Conservation (phyloP, 2,329 filamentous ascomycete species). For the Sporothrix brunneoviolacea region DNA sequence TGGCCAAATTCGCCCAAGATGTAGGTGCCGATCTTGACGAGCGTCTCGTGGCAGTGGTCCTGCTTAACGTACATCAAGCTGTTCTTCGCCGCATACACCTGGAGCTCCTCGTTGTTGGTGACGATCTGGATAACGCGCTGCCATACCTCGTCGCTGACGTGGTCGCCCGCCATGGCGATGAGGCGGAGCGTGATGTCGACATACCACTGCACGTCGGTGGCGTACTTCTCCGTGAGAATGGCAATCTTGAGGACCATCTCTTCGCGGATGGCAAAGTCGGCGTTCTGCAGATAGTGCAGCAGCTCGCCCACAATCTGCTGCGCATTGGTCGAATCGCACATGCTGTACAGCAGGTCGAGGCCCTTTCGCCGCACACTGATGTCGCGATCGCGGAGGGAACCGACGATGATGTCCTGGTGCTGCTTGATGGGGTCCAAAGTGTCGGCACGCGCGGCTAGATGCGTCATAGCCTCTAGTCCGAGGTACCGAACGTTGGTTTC, state of each 20-base stretch:
- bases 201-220: conserved; percentile 98
- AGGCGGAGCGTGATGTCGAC: conserved; percentile 93
- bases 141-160: conserved; percentile 99
- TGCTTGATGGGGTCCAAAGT: conserved; percentile 97
- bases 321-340: conserved; percentile 96
- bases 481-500: conserved; percentile 97
- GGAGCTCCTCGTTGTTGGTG: conserved; percentile 96
- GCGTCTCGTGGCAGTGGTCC: conserved; percentile 89
- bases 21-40: conserved; percentile 97
- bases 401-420: conserved; percentile 92
- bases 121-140: conserved; percentile 98
- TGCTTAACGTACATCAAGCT: conserved; percentile 87
- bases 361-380: conserved; percentile 96
- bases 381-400: conserved; percentile 87
- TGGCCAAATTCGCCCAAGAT: conserved; percentile 96
- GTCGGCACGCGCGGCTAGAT: conserved; percentile 87
- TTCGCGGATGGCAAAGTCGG: conserved; percentile 95
- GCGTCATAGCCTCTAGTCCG: conserved; percentile 94
- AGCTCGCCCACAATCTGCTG: conserved; percentile 90
- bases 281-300: conserved; percentile 87
- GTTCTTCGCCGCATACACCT: conserved; percentile 92
- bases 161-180: conserved; percentile 93
- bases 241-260: conserved; percentile 99
- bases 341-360: conserved; percentile 94
- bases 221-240: conserved; percentile 96